A percentile compares a stretch with the other conserved stretches of the same genome.
phyloP scores from a whole-genome alignment of 192 early-diverging fungal species.

The Kickxella alabastrina region DNA sequence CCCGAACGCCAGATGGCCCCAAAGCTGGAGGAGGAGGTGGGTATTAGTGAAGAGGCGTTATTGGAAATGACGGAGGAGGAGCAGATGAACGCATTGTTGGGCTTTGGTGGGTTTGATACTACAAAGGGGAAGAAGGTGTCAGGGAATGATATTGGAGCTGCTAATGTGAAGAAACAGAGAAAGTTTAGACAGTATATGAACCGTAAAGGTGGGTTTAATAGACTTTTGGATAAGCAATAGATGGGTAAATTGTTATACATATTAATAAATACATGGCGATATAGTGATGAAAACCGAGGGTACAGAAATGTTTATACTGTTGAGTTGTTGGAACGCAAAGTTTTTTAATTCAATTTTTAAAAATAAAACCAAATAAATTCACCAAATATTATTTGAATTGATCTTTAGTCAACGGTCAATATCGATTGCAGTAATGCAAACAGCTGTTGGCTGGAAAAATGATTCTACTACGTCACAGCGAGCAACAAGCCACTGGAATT shows the following conservation, averaged over 20 bases:
- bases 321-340: too few relatives aligned
- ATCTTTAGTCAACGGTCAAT: too few relatives aligned
- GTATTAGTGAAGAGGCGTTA: background rate
- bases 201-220: slow-evolving; percentile 83
- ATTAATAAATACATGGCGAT: too few relatives aligned
- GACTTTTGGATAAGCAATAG: slow-evolving; percentile 34
- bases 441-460: too few relatives aligned
- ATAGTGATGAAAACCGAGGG: too few relatives aligned
- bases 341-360: too few relatives aligned
- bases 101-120: slow-evolving; percentile 82
- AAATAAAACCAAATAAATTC: too few relatives aligned
- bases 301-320: too few relatives aligned
- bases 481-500: too few relatives aligned
- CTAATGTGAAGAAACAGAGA: slow-evolving; percentile 79
- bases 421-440: too few relatives aligned
- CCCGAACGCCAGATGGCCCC: slow-evolving; percentile 4
- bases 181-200: slow-evolving; percentile 95
- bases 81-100: slow-evolving; percentile 82
- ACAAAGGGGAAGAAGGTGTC: slow-evolving; percentile 78
- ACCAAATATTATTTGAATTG: too few relatives aligned
- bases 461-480: too few relatives aligned
- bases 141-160: slow-evolving; percentile 68
- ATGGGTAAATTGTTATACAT: slow-evolving; percentile 7
- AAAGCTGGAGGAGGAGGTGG: background rate
- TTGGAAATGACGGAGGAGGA: slow-evolving; percentile 55